A percentile compares a stretch with the other conserved stretches of the same genome.
Conservation (phyloP, 139 green algal genomes). For the Chlorella vulgaris region DNA sequence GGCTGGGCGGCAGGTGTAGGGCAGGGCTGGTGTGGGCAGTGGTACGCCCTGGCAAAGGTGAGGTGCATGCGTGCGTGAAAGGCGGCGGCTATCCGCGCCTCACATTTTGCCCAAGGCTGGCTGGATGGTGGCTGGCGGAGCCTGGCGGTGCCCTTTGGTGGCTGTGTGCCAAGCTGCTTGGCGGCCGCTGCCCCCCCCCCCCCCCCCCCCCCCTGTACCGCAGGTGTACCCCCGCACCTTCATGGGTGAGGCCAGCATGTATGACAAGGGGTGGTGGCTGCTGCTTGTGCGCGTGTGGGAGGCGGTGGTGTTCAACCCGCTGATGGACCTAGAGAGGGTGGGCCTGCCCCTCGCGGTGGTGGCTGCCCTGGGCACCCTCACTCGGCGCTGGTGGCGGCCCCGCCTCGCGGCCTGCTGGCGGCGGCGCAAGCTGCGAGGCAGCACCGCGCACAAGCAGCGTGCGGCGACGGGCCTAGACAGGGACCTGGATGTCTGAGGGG, state of each 20-base stretch:
- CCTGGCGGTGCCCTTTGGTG: background rate
- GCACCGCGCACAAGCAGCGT: constrained; percentile 1
- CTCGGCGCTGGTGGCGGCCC: constrained; percentile 22
- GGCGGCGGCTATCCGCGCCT: too few relatives aligned
- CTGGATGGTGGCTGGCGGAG: too few relatives aligned
- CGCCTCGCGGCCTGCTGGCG: background rate
- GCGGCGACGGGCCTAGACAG: constrained; percentile 1
- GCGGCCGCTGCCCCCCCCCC: background rate
- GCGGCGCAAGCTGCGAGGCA: background rate
- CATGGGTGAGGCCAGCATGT: constrained; percentile 56
- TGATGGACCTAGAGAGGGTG: constrained; percentile 53
- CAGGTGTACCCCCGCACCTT: constrained; percentile 65
- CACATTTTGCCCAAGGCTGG: too few relatives aligned
- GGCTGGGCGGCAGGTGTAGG: too few relatives aligned
- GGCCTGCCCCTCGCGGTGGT: constrained; percentile 33
- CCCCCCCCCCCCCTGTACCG: background rate
- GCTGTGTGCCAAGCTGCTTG: background rate
- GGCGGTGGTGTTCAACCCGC: constrained; percentile 54
- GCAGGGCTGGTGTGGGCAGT: too few relatives aligned
- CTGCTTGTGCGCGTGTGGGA: constrained; percentile 61
- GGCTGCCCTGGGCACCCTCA: background rate
- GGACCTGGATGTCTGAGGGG: constrained; percentile 39
- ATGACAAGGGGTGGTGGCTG: constrained; percentile 64
- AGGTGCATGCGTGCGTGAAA: too few relatives aligned
- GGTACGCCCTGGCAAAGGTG: too few relatives aligned